Conservation (phyloP, 768 basidiomycete genomes). For the Panaeolus cyanescens region DNA sequence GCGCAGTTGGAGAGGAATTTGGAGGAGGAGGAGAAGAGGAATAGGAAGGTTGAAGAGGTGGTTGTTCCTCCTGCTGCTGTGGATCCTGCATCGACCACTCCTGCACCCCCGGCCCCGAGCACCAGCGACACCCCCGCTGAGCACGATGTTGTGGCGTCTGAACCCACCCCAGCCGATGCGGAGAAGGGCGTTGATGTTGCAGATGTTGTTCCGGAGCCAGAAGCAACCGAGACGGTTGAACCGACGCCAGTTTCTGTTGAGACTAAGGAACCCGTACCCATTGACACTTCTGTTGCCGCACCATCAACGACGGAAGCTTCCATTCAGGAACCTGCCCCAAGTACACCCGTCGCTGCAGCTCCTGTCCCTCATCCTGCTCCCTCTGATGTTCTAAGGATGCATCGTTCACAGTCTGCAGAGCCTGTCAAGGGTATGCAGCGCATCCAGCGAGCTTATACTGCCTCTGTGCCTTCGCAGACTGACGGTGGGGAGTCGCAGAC, state of each 20-base stretch:
- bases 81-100: not conserved
- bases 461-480: slow-evolving; percentile 49
- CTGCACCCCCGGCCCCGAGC: not conserved
- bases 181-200: slow-evolving; percentile 7
- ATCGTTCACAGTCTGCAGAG: slow-evolving; percentile 82
- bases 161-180: slow-evolving; percentile 29
- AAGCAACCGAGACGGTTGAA: slow-evolving; percentile 4
- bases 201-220: slow-evolving; percentile 2
- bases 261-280: slow-evolving; percentile 7
- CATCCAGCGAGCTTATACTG: slow-evolving; percentile 59
- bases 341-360: slow-evolving; percentile 41
- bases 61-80: not conserved
- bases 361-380: slow-evolving; percentile 24
- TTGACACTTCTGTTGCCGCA: slow-evolving; percentile 11
- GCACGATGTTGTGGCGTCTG: slow-evolving; percentile 14
- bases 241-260: slow-evolving; percentile 13
- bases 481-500: slow-evolving; percentile 54
- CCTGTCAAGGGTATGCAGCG: slow-evolving; percentile 59
- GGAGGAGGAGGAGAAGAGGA: slow-evolving; percentile 24
- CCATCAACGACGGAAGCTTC: slow-evolving; percentile 11
- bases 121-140: not conserved
- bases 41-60: slow-evolving; percentile 35
- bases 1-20: slow-evolving; percentile 1
- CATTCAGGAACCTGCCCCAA: slow-evolving; percentile 19
- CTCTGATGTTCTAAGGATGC: slow-evolving; percentile 41